Percentiles rank a stretch among this genome's conserved stretches.
These are phyloP conservation scores for Oryza meridionalis DNA, from an alignment of 176 grass and related monocot genomes.

Conservation along the genomic window DNA sequence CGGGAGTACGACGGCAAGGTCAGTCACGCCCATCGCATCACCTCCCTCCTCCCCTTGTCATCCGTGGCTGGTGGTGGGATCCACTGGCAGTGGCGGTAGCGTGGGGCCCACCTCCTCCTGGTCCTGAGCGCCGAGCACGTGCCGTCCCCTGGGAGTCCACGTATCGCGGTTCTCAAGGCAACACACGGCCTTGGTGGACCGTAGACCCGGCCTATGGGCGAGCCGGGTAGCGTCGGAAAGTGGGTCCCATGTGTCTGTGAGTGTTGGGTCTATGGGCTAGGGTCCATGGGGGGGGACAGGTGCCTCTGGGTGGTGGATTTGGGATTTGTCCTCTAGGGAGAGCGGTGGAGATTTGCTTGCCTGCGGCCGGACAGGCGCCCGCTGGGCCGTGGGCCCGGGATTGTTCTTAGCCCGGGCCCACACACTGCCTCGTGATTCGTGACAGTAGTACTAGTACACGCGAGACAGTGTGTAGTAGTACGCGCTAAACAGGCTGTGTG, in stretches of 20 bases:
- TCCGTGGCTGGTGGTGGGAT: not conserved
- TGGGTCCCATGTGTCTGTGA: not conserved
- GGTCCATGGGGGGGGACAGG: not conserved
- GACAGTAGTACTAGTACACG: not conserved
- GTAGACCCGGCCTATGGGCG: not conserved
- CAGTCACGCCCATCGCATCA: constrained; percentile 29
- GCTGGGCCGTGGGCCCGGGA: constrained; percentile 13
- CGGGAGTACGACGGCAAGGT: constrained; percentile 98
- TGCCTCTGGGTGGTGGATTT: constrained; percentile 41
- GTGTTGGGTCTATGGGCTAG: not conserved
- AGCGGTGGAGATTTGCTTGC: constrained; percentile 36
- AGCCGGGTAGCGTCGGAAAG: accelerated
- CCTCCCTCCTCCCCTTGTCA: not conserved
- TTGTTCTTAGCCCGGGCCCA: not conserved
- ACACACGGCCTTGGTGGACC: not conserved
- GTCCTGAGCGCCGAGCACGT: constrained; percentile 38
- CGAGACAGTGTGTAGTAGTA: not conserved
- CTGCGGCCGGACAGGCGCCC: constrained; percentile 23
- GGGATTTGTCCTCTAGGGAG: constrained; percentile 41
- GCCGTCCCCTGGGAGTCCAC: constrained; percentile 38
- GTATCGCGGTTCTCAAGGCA: constrained; percentile 39
- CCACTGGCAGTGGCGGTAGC: not conserved
- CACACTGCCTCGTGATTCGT: not conserved
- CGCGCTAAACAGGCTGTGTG: not conserved
- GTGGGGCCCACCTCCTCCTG: constrained; percentile 4